Base-by-base conservation (phyloP, 768 basidiomycete species). In the Leccinum longicurvipes region DNA sequence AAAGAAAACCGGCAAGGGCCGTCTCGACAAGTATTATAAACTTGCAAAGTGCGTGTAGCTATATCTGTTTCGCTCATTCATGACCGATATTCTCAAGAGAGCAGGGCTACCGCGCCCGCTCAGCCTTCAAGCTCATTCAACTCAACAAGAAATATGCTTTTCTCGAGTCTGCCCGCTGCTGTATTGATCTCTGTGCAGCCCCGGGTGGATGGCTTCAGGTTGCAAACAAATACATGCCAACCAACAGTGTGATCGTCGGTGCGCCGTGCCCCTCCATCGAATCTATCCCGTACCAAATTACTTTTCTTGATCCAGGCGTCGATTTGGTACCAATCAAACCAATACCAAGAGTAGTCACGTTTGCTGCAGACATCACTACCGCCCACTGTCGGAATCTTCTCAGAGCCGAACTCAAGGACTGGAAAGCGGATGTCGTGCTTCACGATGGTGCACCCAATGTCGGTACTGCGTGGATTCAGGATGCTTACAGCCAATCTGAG, bases 361-460 rank as follows among this genome's bases (percentile, higher is more conserved):
- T 98, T 65, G 83, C 93, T 34, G 79, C 91, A 52, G 97, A 99
- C 67, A 98, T 99, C 64, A 99, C 97, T 17, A 97, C 93, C 4
- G 73, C 85, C 1, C 84, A 89, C 50, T 99, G 97, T 73, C 87
- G 97, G 45, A 85, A 87, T 66, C 82, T 89, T 54, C 83, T 99
- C 55, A 85, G 91, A 54, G 76, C 77, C 23, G 93, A 97, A 72
- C 75, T 98, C 60, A 98, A 98, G 71, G 94, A 98, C 70, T 99
- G 97, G 97, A 96, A 94, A 75, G 97, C 97, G 19, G 97, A 99
- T 68, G 84, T 98, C 51, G 94, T 99, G 14, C 83, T 99, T 55
- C 97, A 99, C 70, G 97, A 99, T 72, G 97, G 97, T 77, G 97
- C 97, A 39, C 97, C 97, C 23, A 99, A 99, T 71, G 97, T 99